Conservation (phyloP, 176 grass and related monocot species). For the Puccinellia tenuiflora region DNA sequence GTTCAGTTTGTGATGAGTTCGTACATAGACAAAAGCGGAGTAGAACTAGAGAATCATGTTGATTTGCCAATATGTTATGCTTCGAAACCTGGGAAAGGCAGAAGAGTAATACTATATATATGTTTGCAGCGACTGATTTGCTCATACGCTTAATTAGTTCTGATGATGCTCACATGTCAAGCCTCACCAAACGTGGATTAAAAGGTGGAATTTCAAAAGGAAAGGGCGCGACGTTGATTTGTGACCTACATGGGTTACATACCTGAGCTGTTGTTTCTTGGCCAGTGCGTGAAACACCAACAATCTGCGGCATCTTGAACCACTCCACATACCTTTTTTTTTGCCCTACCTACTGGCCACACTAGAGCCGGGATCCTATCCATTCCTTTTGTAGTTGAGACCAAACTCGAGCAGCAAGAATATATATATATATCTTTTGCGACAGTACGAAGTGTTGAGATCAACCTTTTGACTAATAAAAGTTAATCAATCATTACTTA, state of each 20-base stretch:
- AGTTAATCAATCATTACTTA: background rate
- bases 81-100: background rate
- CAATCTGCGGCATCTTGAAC: background rate
- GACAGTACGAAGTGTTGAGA: background rate
- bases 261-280: background rate
- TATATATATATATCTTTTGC: background rate
- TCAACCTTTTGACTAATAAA: background rate
- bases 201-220: background rate
- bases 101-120: too few relatives aligned
- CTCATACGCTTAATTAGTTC: background rate
- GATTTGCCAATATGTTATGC: background rate
- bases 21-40: background rate
- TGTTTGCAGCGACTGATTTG: background rate
- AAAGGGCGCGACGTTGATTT: slow-evolving; percentile 19
- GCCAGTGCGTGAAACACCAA: background rate
- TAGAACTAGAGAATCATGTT: background rate
- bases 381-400: background rate
- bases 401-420: background rate
- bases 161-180: background rate
- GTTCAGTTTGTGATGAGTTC: background rate
- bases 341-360: background rate
- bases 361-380: background rate
- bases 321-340: slow-evolving; percentile 7
- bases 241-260: background rate
- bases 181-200: slow-evolving; percentile 18